These are phyloP conservation scores for Chaetomium olivaceum DNA, from an alignment of 2,329 filamentous ascomycete species.

Conservation along the genomic window DNA sequence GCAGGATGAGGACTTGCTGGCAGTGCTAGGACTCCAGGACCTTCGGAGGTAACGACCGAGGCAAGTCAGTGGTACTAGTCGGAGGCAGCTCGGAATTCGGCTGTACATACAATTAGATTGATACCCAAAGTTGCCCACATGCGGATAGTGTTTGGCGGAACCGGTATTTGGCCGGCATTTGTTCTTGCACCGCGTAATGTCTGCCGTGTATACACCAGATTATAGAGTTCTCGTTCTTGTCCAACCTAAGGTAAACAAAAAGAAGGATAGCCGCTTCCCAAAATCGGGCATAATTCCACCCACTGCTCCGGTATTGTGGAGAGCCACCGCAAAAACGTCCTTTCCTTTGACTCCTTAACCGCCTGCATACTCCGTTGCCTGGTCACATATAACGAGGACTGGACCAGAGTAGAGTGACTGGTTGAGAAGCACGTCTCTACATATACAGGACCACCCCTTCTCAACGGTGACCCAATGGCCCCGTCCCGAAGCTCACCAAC, in stretches of 20 bases:
- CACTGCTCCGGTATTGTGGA: conserved; percentile 22
- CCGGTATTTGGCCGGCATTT: background rate
- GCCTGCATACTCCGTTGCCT: conserved; percentile 8
- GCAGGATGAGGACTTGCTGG: conserved; percentile 48
- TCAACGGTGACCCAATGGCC: background rate
- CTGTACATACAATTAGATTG: conserved; percentile 2
- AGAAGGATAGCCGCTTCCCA: conserved; percentile 1
- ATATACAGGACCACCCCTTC: background rate
- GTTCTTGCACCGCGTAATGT: background rate
- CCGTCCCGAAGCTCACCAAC: background rate
- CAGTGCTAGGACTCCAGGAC: conserved; percentile 49
- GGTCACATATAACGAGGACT: conserved; percentile 1
- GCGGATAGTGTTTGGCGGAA: background rate
- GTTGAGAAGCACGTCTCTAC: conserved; percentile 14
- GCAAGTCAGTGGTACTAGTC: background rate
- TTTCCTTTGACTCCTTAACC: conserved; percentile 16
- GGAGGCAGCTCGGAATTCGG: background rate
- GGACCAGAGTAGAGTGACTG: conserved; percentile 3
- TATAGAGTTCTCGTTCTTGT: background rate
- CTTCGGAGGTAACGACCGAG: conserved; percentile 10
- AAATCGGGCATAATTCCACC: conserved; percentile 9
- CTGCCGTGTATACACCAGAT: conserved; percentile 8
- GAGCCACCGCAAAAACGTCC: background rate
- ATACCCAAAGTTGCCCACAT: conserved; percentile 12
- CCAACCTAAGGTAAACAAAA: background rate